Percentiles rank a stretch among this genome's conserved stretches.
These are phyloP conservation scores for Oryza brachyantha DNA, from an alignment of 176 grass and related monocot species.

Conservation along the genomic window DNA sequence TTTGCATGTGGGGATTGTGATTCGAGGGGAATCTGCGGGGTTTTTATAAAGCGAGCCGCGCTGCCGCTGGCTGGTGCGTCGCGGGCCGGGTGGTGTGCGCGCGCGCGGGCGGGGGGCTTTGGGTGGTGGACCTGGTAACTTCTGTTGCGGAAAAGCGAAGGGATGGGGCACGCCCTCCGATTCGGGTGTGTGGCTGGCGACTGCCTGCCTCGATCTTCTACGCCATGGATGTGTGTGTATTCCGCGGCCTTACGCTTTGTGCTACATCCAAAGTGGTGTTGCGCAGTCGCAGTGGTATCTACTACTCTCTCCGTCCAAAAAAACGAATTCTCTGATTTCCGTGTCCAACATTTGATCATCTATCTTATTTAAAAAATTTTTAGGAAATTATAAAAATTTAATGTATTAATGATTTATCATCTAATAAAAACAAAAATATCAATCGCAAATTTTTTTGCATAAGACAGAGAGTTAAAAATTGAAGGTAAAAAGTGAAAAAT, in stretches of 20 bases:
- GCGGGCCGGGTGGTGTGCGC: too few species aligned
- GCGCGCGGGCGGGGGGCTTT: not conserved
- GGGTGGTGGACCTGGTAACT: not conserved
- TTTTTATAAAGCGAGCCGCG: constrained; percentile 8
- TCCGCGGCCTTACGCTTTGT: not conserved
- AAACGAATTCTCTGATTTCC: too few species aligned
- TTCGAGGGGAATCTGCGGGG: constrained; percentile 35
- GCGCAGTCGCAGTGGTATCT: not conserved
- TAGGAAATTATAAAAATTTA: too few species aligned
- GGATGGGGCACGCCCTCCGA: constrained; percentile 26
- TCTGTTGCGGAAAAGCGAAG: constrained; percentile 44
- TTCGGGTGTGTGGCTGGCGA: not conserved
- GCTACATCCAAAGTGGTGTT: not conserved
- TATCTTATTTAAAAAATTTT: too few species aligned
- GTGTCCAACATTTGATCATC: too few species aligned
- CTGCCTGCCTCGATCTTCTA: constrained; percentile 14
- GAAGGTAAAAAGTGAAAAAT: too few species aligned
- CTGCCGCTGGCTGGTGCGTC: not conserved
- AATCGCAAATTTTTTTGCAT: too few species aligned
- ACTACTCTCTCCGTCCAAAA: too few species aligned
- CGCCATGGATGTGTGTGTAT: not conserved
- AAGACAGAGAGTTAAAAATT: too few species aligned
- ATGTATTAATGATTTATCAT: too few species aligned
- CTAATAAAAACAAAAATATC: too few species aligned
- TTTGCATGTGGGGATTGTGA: constrained; percentile 33